These are phyloP conservation scores for Breviolum minutum DNA, from an alignment of 73 alveolate species.

Conservation along the genomic window DNA sequence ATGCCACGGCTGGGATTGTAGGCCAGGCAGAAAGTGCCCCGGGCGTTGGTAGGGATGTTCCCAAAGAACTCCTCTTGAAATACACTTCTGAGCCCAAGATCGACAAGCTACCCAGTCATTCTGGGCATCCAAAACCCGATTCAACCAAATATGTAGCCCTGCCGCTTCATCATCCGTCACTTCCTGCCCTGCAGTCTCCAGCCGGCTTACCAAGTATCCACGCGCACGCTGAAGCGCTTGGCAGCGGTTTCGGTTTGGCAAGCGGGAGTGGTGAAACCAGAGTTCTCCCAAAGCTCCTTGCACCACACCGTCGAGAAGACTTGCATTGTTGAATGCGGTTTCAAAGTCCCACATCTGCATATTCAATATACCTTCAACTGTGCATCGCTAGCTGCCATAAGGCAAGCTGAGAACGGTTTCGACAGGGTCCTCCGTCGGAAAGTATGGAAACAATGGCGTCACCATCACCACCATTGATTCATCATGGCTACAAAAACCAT, in stretches of 20 bases:
- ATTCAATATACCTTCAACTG: no score
- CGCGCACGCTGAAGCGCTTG: constrained; percentile 46
- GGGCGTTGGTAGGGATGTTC: constrained; percentile 85
- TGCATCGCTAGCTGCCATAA: no score
- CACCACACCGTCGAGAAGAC: constrained; percentile 24
- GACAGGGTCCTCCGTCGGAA: no score
- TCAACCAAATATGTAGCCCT: constrained; percentile 47
- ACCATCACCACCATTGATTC: no score
- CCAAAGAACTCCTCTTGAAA: constrained; percentile 39
- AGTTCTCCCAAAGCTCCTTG: constrained; percentile 61
- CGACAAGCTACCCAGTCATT: constrained; percentile 70
- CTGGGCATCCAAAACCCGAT: constrained; percentile 48
- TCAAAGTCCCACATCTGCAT: constrained; percentile 50
- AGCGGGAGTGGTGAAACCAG: constrained; percentile 59
- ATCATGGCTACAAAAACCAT: no score
- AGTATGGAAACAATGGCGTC: no score
- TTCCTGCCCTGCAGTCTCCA: constrained; percentile 27
- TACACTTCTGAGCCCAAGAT: constrained; percentile 57
- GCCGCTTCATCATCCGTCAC: not conserved
- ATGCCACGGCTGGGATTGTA: constrained; percentile 56
- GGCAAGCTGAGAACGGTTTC: no score
- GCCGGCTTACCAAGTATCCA: not conserved
- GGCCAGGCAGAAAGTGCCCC: constrained; percentile 67
- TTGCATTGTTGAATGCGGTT: constrained; percentile 41
- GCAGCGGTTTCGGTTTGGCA: constrained; percentile 10